Evolutionary conservation across 75 land plant genomes (phyloP).

Genomic region (Sequoia sempervirens): DNA sequence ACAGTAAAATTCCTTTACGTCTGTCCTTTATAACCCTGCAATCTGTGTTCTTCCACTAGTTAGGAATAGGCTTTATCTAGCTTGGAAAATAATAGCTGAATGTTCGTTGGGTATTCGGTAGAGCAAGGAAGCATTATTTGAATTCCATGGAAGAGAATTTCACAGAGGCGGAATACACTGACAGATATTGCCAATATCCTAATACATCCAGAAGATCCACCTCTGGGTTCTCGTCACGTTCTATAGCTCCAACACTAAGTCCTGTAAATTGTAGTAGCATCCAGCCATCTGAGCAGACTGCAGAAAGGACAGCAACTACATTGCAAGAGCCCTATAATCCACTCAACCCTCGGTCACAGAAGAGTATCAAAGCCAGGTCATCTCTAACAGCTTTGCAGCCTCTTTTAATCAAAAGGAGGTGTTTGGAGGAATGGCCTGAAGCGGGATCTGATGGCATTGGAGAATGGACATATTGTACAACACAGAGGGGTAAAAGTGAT

Average conservation of each 20-base stretch:
- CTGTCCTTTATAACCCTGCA: not conserved
- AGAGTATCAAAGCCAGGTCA: conserved; percentile 9
- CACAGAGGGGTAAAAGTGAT: conserved; percentile 21
- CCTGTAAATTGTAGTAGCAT: not conserved
- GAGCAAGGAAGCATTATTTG: not conserved
- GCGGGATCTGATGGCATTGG: conserved; percentile 12
- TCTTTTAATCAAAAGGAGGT: conserved; percentile 13
- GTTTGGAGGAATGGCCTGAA: conserved; percentile 17
- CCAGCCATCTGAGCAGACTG: too few relatives aligned
- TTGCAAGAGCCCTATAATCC: conserved; percentile 1
- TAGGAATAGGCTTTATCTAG: not conserved
- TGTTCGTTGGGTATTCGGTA: not conserved
- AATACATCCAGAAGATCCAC: conserved; percentile 17
- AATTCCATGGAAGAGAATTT: not conserved
- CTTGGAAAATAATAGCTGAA: not conserved
- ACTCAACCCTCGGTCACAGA: conserved; percentile 16
- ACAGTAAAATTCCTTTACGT: not conserved
- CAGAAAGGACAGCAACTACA: not conserved
- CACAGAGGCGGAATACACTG: conserved; percentile 6
- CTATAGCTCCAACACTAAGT: conserved; percentile 14
- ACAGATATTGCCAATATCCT: conserved; percentile 4
- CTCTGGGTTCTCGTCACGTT: conserved; percentile 17
- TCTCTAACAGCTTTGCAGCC: conserved; percentile 23
- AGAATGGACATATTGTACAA: conserved; percentile 14
- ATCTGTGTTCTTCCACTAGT: not conserved